A percentile compares a stretch with the other conserved stretches of the same genome.
Conservation (phyloP, 441 rosid species). For the Bocquillonia castaneifolia region DNA sequence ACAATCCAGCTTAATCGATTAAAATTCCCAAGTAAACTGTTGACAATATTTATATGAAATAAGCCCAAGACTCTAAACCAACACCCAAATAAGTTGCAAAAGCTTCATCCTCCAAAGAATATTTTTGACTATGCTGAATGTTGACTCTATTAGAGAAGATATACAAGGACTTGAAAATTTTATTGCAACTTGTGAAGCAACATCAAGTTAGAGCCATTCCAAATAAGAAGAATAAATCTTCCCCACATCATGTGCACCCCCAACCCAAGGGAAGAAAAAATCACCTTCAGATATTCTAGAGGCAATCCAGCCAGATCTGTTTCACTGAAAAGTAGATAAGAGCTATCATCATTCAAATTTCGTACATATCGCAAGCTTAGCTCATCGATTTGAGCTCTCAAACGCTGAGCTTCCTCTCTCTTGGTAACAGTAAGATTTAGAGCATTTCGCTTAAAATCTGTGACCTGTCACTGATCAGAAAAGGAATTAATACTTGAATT, state of each 20-base stretch:
- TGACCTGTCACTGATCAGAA: constrained; percentile 83
- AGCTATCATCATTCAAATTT: constrained; percentile 65
- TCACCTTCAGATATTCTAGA: constrained; percentile 62
- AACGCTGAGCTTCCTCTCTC: constrained; percentile 73
- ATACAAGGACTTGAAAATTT: neutral
- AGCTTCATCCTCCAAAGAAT: too few relatives aligned
- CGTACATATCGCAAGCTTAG: constrained; percentile 62
- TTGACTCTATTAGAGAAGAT: constrained; percentile 1
- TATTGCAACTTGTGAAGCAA: neutral
- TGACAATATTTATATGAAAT: neutral
- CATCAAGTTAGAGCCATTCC: neutral
- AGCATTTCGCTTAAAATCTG: constrained; percentile 86
- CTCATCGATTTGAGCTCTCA: constrained; percentile 67
- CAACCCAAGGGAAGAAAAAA: constrained; percentile 7
- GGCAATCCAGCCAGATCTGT: constrained; percentile 76
- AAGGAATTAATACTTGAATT: constrained; percentile 37
- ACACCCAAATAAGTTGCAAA: neutral
- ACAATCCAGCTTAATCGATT: neutral
- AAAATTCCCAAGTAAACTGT: neutral
- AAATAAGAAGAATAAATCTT: neutral
- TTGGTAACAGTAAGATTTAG: constrained; percentile 74
- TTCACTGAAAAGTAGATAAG: constrained; percentile 61
- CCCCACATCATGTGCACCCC: neutral
- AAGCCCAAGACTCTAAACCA: neutral
- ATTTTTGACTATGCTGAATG: too few relatives aligned